phyloP scores from a whole-genome alignment of 768 basidiomycete species.

The Kondoa subrosea region DNA sequence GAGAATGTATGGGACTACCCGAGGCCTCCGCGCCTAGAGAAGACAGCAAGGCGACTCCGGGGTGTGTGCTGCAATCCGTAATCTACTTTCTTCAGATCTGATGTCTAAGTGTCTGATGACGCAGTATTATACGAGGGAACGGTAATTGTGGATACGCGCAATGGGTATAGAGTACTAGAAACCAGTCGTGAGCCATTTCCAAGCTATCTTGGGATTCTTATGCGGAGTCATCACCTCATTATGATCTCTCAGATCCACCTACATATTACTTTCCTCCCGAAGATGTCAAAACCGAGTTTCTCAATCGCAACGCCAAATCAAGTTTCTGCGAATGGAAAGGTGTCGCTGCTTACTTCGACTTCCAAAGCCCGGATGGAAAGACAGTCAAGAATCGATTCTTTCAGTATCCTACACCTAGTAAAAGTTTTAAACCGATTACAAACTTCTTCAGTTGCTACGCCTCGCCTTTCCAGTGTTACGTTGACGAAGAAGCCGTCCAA shows the following conservation, averaged over 20 bases:
- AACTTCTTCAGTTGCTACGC: conserved; percentile 16
- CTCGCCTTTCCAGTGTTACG: conserved; percentile 15
- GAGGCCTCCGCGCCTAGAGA: background rate
- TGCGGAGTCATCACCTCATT: background rate
- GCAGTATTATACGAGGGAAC: background rate
- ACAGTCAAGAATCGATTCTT: conserved; percentile 15
- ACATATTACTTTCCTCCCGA: conserved; percentile 16
- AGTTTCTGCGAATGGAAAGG: conserved; percentile 21
- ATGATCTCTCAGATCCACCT: conserved; percentile 5
- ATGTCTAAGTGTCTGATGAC: too few relatives aligned
- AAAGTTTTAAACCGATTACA: conserved; percentile 10
- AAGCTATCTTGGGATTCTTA: too few relatives aligned
- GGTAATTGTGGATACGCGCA: background rate
- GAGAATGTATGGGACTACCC: background rate
- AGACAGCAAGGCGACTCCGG: background rate
- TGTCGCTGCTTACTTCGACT: conserved; percentile 13
- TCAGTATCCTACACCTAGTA: conserved; percentile 9
- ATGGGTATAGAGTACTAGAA: background rate
- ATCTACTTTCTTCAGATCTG: too few relatives aligned
- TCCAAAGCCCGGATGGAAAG: conserved; percentile 6
- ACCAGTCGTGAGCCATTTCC: background rate
- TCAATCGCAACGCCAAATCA: conserved; percentile 6
- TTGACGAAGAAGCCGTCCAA: conserved; percentile 14
- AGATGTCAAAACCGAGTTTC: conserved; percentile 9
- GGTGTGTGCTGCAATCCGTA: too few relatives aligned